Evolutionary conservation across 73 alveolate genomes (phyloP), one percentile per base, ranked within the genome.

Genomic region (Stentor roeselii): DNA sequence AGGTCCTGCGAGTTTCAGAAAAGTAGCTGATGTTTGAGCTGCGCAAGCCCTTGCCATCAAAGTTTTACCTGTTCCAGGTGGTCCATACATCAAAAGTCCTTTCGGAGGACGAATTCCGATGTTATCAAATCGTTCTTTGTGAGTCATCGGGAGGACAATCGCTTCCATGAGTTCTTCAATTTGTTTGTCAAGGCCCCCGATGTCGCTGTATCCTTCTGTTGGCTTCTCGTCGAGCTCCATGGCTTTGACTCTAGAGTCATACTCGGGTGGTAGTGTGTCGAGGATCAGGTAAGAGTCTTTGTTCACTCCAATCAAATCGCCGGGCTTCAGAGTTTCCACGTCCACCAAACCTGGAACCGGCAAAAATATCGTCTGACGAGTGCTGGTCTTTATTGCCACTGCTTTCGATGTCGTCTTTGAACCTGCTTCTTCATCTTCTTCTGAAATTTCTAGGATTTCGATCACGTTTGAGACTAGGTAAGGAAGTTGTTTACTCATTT

Each of bases 51-150:
- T 95, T 2, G 99, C 99, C 96, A 98, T 84, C 98, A 98, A 91
- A 59, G 99, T 98, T 87, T 98, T 98, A 27, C 99, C 99, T 37
- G 99, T 98, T 6, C 99, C 99, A 30, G 99, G 99, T 15, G 99
- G 99, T 32, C 99, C 99, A 83, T 94, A 97, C 99, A 98, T 96
- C 78, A 98, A 90, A 78, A 98, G 98, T 2, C 99, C 99, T 93
- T 98, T 98, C 37, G 99, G 99, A 37, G 99, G 99, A 84, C 96
- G 92, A 83, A 98, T 98, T 61, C 99, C 99, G 58, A 98, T 97
- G 76, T 97, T 98, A 78, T 97, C 99, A 88, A 98, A 98, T 87
- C 98, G 90, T 86, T 98, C 99, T 89, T 97, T 96, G 90, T 98
- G 99, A 42, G 98, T 97, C 93, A 98, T 94, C 41, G 99, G 99